phyloP scores from a whole-genome alignment of 208 protist species.

The Naegleria gruberi region DNA sequence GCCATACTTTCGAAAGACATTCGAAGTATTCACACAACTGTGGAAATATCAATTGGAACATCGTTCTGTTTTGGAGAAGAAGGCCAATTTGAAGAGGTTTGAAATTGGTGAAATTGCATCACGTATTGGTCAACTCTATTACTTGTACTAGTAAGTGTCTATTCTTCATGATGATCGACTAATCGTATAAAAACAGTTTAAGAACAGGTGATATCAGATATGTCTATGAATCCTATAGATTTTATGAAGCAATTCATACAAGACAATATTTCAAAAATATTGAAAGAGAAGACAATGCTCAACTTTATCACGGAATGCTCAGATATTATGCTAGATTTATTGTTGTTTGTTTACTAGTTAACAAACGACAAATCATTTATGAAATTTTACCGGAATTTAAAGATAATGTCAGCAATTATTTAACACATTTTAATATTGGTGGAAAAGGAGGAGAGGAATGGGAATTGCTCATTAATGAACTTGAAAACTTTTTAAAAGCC shows the following conservation, averaged over 20 bases:
- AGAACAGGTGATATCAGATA: constrained; percentile 15
- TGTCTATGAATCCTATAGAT: constrained; percentile 13
- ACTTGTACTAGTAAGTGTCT: constrained; percentile 15
- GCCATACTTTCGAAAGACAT: constrained; percentile 3
- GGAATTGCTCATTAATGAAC: not conserved
- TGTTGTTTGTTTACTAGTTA: constrained; percentile 9
- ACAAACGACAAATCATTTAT: not conserved
- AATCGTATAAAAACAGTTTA: not conserved
- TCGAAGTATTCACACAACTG: constrained; percentile 13
- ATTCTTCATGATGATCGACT: not conserved
- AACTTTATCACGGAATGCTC: not conserved
- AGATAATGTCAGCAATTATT: not conserved
- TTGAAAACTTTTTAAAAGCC: constrained; percentile 14
- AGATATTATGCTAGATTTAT: constrained; percentile 23
- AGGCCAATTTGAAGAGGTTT: not conserved
- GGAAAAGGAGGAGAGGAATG: not conserved
- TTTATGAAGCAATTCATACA: constrained; percentile 15
- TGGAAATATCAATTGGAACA: constrained; percentile 26
- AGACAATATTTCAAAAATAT: constrained; percentile 18
- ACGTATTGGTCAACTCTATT: constrained; percentile 23
- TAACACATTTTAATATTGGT: not conserved
- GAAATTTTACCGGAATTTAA: not conserved
- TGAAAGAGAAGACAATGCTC: not conserved
- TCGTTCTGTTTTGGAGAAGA: not conserved
- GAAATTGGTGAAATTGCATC: constrained; percentile 24